Base-by-base conservation (phyloP, 257 asterid species). In the Datura wrightii region DNA sequence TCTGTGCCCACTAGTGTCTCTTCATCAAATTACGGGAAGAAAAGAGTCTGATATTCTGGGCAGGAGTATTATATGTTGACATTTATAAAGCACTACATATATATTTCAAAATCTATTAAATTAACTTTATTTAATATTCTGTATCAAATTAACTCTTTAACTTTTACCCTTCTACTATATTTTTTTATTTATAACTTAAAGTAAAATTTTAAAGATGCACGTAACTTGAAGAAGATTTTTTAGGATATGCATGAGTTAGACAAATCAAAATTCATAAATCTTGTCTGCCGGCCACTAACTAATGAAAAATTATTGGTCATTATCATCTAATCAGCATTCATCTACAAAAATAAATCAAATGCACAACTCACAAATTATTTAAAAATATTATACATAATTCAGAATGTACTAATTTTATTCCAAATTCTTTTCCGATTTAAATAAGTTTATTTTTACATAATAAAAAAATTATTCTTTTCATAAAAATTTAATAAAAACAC, bases 211-310 rank as follows among this genome's bases (percentile, higher is more conserved):
- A 46, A 48, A 74, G 6, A 13, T 48, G 44, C 11, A n/a, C 19
- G 0, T 48, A 11, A 72, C 41, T 19, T 48, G 18, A 39, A 41
- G 58, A 72, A 46, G 41, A 18, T 8, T 3, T 1, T 10, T 46
- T 11, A n/a, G 34, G 37, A 18, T n/a, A 9, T 2, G 10, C 7
- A 42, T 18, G 16, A 44, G 3, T 69, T 74, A 74, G 80, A 74
- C 80, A 72, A 46, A 74, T 19, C 3, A 74, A 74, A 4, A 74
- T 74, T 74, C 59, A 48, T 19, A 74, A 74, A 13, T 50, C 14
- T 0, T 74, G 60, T 74, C 60, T 24, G 42, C 44, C 60, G 11
- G 59, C 81, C 81, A 74, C 60, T 74, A 48, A 24, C 3, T 74
- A 48, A 74, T 24, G 60, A 74, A 13, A 11, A 5, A 24, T 24